A percentile compares a stretch with the other conserved stretches of the same genome.
phyloP scores from a whole-genome alignment of 257 asterid species.

The Solanum neorickii region DNA sequence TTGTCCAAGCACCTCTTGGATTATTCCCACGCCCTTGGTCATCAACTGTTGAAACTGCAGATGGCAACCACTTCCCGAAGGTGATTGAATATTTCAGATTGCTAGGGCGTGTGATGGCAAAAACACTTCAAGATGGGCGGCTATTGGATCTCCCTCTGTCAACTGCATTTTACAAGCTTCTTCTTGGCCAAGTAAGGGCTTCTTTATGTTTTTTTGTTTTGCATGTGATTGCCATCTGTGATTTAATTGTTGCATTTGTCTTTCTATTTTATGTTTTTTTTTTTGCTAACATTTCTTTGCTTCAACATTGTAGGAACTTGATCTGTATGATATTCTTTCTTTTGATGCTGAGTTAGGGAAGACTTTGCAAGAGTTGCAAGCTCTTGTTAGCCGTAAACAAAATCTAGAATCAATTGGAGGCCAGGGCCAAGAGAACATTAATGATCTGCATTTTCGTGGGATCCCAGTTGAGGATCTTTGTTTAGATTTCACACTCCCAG shows the following conservation, averaged over 20 bases:
- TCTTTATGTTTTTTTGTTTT: not conserved
- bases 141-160: slow-evolving; percentile 92
- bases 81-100: slow-evolving; percentile 62
- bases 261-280: not conserved
- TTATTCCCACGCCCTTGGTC: slow-evolving; percentile 96
- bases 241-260: not conserved
- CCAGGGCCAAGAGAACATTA: slow-evolving; percentile 17
- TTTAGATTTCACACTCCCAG: slow-evolving; percentile 93
- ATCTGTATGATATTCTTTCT: slow-evolving; percentile 73
- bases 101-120: slow-evolving; percentile 94
- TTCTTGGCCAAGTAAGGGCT: slow-evolving; percentile 69
- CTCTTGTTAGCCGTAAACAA: slow-evolving; percentile 65
- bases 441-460: slow-evolving; percentile 60
- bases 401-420: slow-evolving; percentile 52
- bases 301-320: slow-evolving; percentile 57
- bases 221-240: not conserved
- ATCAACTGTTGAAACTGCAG: slow-evolving; percentile 49
- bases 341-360: slow-evolving; percentile 77
- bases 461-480: slow-evolving; percentile 76
- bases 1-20: slow-evolving; percentile 75
- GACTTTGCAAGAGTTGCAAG: slow-evolving; percentile 86
- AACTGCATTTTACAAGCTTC: slow-evolving; percentile 70
- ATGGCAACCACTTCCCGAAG: slow-evolving; percentile 55
- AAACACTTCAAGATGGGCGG: slow-evolving; percentile 98
- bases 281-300: not conserved